Percentiles rank a stretch among this genome's conserved stretches.
phyloP scores from a whole-genome alignment of 1,139 yeast genomes.

The Saccharomyces hybrid region DNA sequence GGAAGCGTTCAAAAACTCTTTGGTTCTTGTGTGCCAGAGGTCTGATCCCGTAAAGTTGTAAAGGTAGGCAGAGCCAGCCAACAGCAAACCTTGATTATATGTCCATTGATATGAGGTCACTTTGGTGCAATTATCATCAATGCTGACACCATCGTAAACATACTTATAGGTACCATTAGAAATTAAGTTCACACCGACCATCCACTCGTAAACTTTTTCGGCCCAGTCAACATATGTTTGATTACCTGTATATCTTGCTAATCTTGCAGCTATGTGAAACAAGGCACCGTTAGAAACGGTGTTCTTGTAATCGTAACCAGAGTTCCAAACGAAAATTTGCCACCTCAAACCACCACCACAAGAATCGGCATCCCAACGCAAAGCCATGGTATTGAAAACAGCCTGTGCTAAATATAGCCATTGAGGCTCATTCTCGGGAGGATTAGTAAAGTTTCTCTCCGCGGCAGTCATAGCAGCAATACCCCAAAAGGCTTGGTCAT shows the following conservation, averaged over 20 bases:
- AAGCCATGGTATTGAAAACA: conserved; percentile 81
- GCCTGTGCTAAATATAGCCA: conserved; percentile 78
- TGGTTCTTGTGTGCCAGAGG: conserved; percentile 58
- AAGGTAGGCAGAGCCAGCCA: conserved; percentile 77
- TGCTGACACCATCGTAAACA: conserved; percentile 73
- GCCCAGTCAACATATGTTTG: conserved; percentile 72
- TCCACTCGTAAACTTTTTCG: conserved; percentile 76
- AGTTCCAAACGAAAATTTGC: conserved; percentile 94
- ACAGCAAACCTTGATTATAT: conserved; percentile 74
- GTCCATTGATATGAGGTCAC: conserved; percentile 69
- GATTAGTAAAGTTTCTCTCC: conserved; percentile 79
- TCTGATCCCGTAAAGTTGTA: conserved; percentile 65
- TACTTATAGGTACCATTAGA: conserved; percentile 40
- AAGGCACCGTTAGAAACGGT: conserved; percentile 85
- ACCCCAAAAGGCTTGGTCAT: conserved; percentile 97
- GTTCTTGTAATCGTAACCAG: conserved; percentile 89
- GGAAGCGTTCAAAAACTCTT: conserved; percentile 46
- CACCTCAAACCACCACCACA: conserved; percentile 92
- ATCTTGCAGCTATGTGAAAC: conserved; percentile 79
- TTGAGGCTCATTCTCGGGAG: conserved; percentile 47
- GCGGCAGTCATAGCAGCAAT: conserved; percentile 86
- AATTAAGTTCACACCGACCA: conserved; percentile 52
- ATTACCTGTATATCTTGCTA: conserved; percentile 75
- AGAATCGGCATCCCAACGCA: conserved; percentile 67
- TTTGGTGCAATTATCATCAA: conserved; percentile 53